Evolutionary conservation across 352 stramenopile species (phyloP), one percentile per base, ranked within the genome.

Genomic region (Phytophthora sp.): DNA sequence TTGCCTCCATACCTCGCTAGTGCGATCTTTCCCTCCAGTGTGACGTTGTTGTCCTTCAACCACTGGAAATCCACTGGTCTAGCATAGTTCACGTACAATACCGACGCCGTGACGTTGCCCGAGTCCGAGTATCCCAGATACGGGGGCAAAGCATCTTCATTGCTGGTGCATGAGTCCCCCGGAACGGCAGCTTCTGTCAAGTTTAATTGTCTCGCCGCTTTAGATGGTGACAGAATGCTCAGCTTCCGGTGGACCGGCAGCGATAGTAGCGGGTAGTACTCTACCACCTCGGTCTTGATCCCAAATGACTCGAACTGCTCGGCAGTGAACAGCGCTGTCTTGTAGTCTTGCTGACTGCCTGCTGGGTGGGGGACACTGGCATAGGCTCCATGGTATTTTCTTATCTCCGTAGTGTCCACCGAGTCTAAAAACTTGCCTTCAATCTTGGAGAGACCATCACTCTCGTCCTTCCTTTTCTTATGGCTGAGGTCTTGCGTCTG

Each of bases 11-110:
- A 98, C 16, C 91, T 79, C 21, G 90, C 74, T 1, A 98, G 51
- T 8, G 93, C 91, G 49, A 98, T 93, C 53, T 86, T 94, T 23
- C 82, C 85, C 23, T 86, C 55, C 16, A 98, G 62, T 4, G 76
- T 80, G 53, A 98, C 78, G 46, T 89, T 89, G 2, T 81, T 63
- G 2, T 65, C 59, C 55, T 84, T 66, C 1, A 98, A 78, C 58
- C 71, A 91, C 36, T 93, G 69, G 59, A 97, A 97, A 64, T 98
- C 91, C 39, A 67, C 55, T 3, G 77, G 90, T n/a, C 73, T 63
- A 0, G 86, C 91, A 57, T 94, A 94, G 69, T 98, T 97, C 20
- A 87, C 90, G 66, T 96, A 98, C 51, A 98, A 88, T 0, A 95
- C 63, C 0, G 84, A 65, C 6, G 71, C 75, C n/a, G 74, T 86